These are phyloP conservation scores for Chrysanthemum lavandulifolium DNA, from an alignment of 129 eudicot species.

Conservation along the genomic window DNA sequence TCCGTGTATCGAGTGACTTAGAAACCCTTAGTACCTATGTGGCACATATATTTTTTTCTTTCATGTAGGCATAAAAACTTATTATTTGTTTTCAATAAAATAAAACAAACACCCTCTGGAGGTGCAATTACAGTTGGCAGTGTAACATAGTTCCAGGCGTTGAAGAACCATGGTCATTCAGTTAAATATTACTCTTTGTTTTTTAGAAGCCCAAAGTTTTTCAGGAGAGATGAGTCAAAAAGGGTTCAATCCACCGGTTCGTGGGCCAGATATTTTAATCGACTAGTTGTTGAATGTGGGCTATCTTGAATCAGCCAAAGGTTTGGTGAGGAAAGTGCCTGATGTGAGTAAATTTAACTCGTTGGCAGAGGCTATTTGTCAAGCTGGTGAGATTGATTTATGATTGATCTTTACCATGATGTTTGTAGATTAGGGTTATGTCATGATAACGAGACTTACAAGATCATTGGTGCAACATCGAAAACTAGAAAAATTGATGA, in stretches of 20 bases:
- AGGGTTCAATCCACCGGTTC: conserved; percentile 89
- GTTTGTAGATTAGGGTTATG: conserved; percentile 68
- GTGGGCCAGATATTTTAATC: conserved; percentile 36
- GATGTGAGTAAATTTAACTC: conserved; percentile 80
- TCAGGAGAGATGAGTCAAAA: conserved; percentile 83
- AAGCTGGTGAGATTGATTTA: conserved; percentile 75
- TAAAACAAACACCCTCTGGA: too few relatives aligned
- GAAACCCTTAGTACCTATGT: too few relatives aligned
- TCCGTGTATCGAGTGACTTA: too few relatives aligned
- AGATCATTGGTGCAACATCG: conserved; percentile 58
- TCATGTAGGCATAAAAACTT: too few relatives aligned
- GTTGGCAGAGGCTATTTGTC: conserved; percentile 65
- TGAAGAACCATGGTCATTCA: too few relatives aligned
- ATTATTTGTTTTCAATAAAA: too few relatives aligned
- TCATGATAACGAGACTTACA: conserved; percentile 75
- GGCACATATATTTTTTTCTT: too few relatives aligned
- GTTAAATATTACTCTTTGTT: too few relatives aligned
- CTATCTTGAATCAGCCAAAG: conserved; percentile 82
- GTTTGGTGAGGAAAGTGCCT: conserved; percentile 76
- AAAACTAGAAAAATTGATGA: conserved; percentile 59
- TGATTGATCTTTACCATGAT: conserved; percentile 65
- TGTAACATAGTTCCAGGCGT: too few relatives aligned
- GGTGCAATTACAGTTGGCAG: too few relatives aligned
- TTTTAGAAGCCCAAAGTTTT: conserved; percentile 71
- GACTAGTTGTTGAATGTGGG: conserved; percentile 88